These are phyloP conservation scores for Dissoconium aciculare DNA, from an alignment of 2,329 filamentous ascomycete genomes.

Conservation along the genomic window DNA sequence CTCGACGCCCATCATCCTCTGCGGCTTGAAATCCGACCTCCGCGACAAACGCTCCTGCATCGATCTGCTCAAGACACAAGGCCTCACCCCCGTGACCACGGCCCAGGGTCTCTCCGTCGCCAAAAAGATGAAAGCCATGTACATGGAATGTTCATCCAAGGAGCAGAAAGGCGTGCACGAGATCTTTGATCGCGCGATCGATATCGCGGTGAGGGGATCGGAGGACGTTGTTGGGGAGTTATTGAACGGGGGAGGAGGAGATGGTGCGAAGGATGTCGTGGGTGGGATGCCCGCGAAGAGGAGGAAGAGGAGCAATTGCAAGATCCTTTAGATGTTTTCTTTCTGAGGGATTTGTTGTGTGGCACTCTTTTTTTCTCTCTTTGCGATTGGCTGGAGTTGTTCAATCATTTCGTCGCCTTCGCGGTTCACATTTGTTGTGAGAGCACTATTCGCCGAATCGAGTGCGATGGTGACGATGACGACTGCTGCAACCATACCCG, in stretches of 20 bases:
- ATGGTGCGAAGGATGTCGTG: conserved; percentile 24
- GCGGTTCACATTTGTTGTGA: too few species aligned
- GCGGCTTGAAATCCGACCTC: conserved; percentile 93
- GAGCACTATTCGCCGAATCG: too few species aligned
- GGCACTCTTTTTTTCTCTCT: conserved; percentile 2
- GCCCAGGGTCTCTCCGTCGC: conserved; percentile 82
- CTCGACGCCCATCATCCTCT: conserved; percentile 86
- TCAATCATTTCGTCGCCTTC: too few species aligned
- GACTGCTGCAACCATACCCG: too few species aligned
- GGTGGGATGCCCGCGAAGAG: conserved; percentile 37
- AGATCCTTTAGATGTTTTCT: conserved; percentile 46
- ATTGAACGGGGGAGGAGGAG: conserved; percentile 27
- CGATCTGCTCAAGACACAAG: conserved; percentile 96
- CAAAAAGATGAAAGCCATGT: conserved; percentile 82
- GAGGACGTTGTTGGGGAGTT: conserved; percentile 26
- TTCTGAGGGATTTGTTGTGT: conserved; percentile 1
- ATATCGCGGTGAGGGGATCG: conserved; percentile 70
- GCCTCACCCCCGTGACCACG: conserved; percentile 81
- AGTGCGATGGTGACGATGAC: too few species aligned
- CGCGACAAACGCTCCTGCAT: conserved; percentile 93
- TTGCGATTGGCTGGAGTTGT: conserved; percentile 1
- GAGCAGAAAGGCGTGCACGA: conserved; percentile 94
- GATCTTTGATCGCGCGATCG: conserved; percentile 83
- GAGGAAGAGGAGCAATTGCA: conserved; percentile 76
- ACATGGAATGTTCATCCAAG: conserved; percentile 98